Base-by-base conservation (phyloP, 306 rosid species). In the Malus orientalis region DNA sequence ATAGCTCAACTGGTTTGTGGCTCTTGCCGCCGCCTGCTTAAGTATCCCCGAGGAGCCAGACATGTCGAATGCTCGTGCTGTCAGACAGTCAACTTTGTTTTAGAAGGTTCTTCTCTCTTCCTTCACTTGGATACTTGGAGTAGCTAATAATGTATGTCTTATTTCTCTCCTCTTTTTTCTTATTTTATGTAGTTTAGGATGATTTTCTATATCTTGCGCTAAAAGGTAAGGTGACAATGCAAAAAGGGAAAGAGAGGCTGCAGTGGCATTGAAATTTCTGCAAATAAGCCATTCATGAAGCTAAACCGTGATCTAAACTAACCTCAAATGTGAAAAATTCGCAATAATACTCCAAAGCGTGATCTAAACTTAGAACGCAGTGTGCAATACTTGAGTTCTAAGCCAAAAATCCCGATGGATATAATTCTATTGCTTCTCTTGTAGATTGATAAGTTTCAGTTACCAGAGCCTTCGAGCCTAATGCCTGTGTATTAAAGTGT, bases 1-100 rank as follows among this genome's bases (percentile, higher is more conserved):
- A 83, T 86, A 84, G 97, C 85, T 75, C 97, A 94, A 88, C 80
- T 94, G 90, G 95, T 94, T 30, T 94, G 98, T 69, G 98, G 98
- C 61, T 84, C 96, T n/a, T 94, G 98, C 78, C 88, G 79, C 55
- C 91, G 80, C 71, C 89, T 94, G 71, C 96, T 94, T 73, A 81
- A 85, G 11, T 90, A 94, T 89, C 86, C 86, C 10, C 85, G 67
- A 23, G 97, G 97, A 75, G 86, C 91, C 72, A 91, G 71, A 83
- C 82, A 84, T 74, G 96, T 92, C 76, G 87, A 85, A 73, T 94
- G 98, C 81, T 85, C 93, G 3, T 91, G 95, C 89, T 94, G 98
- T 76, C 89, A 87, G 80, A 90, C 89, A 1, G 86, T 84, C 70
- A 94, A 94, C 81, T 86, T 85, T 81, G 97, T 94, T 70, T 81